Conservation (phyloP, 2,329 filamentous ascomycete genomes). For the Trichoderma breve region DNA sequence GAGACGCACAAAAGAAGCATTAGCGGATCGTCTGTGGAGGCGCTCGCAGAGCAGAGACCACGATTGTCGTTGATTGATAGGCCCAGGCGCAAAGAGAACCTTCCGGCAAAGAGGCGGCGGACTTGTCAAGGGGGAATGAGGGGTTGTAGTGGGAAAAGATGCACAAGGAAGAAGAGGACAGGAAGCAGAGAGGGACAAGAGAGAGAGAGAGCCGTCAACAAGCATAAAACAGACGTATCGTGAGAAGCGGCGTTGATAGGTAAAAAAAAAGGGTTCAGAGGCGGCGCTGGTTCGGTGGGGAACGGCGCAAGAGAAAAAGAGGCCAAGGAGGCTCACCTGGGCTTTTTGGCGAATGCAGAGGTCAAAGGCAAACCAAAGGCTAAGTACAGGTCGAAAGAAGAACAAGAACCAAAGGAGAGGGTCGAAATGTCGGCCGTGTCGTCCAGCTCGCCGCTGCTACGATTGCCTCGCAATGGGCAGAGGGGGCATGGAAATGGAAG, state of each 20-base stretch:
- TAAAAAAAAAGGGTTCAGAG: conserved; percentile 19
- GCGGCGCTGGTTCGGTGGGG: conserved; percentile 18
- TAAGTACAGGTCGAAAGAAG: neutral
- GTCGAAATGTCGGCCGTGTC: conserved; percentile 30
- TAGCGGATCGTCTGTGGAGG: conserved; percentile 19
- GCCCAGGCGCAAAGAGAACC: conserved; percentile 2
- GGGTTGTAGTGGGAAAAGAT: conserved; percentile 6
- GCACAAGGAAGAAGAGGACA: neutral
- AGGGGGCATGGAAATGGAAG: conserved; percentile 35
- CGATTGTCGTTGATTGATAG: neutral
- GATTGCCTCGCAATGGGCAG: conserved; percentile 42
- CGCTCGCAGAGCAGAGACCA: conserved; percentile 18
- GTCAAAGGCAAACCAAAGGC: conserved; percentile 5
- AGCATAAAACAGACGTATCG: neutral
- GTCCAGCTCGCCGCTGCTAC: conserved; percentile 39
- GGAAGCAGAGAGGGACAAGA: neutral
- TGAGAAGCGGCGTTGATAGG: neutral
- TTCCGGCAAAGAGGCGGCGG: conserved; percentile 19
- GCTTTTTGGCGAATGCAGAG: conserved; percentile 4
- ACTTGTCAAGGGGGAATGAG: conserved; percentile 17
- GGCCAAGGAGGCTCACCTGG: conserved; percentile 31
- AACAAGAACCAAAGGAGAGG: conserved; percentile 26
- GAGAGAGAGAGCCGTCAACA: neutral
- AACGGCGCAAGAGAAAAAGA: conserved; percentile 17
- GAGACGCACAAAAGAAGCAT: conserved; percentile 16